Evolutionary conservation across 768 basidiomycete genomes (phyloP), one percentile per base, ranked within the genome.

Genomic region (Lactifluus pinguis): DNA sequence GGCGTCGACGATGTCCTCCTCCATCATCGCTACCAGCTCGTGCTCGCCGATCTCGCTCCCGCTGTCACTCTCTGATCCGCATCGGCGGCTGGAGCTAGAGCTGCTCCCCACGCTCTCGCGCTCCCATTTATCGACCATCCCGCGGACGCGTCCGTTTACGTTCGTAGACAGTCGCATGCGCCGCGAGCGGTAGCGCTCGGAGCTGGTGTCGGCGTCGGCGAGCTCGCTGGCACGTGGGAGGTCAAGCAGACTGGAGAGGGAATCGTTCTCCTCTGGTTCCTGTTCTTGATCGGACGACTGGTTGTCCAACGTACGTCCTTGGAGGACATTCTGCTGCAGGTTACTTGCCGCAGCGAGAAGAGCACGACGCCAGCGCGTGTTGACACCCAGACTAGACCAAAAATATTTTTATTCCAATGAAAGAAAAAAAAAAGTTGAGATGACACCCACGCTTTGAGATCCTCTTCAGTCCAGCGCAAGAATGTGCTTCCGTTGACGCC

Each of bases 401-500:
- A 8, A 2, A 11, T 19, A 55, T 1, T 19, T 61, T 8, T 39
- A 15, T 38, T 34, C 9, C 10, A 14, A 44, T 7, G 47, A 5
- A 45, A 34, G 6, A 45, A 30, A 41, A 65, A n/a, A 60, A 36
- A 29, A 45, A 21, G 8, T 19, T 2, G n/a, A 44, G 60, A 34
- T 44, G 13, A 53, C 5, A 76, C 83, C 48, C 63, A 88, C 87
- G 69, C 70, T 42, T 77, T 76, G 47, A 89, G 72, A 69, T 87
- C 84, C 9, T 72, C 75, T 47, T 85, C 80, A 19, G 77, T 80
- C 59, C 89, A 73, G 44, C 83, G 76, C 63, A 90, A 68, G 68
- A 90, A 84, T 13, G 74, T 75, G 45, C 79, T 74, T 13, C 88
- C 87, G 0, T 73, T 79, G 34, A 89, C 77, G 44, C 77, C 73